Percentiles rank a stretch among this genome's conserved stretches.
Conservation (phyloP, 2,329 filamentous ascomycete genomes). For the Zymoseptoria pseudotritici region DNA sequence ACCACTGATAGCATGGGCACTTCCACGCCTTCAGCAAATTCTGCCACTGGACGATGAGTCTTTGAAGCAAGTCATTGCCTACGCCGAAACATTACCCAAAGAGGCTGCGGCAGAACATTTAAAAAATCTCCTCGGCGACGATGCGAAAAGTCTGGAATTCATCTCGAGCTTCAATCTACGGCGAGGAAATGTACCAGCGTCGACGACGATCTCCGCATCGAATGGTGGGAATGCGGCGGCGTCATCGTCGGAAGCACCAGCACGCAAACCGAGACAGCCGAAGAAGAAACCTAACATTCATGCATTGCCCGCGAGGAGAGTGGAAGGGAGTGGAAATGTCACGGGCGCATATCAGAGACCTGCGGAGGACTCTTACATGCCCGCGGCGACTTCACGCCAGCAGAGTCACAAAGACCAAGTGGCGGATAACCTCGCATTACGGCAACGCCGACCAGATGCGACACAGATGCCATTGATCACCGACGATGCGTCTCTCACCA, state of each 20-base stretch:
- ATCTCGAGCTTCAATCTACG: conserved; percentile 68
- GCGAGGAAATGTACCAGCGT: conserved; percentile 33
- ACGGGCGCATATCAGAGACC: conserved; percentile 71
- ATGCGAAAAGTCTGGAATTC: conserved; percentile 64
- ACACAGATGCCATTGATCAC: conserved; percentile 37
- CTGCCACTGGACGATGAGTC: conserved; percentile 81
- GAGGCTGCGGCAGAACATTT: conserved; percentile 76
- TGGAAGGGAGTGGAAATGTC: conserved; percentile 55
- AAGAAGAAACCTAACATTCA: conserved; percentile 38
- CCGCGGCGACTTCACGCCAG: conserved; percentile 37
- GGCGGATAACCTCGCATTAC: conserved; percentile 42
- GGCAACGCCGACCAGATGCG: conserved; percentile 44
- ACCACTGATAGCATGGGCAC: conserved; percentile 44
- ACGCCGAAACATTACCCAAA: conserved; percentile 69
- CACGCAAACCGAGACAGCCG: conserved; percentile 19
- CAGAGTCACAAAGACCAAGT: conserved; percentile 31
- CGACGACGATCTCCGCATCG: not conserved
- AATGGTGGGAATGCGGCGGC: conserved; percentile 5
- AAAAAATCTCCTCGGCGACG: conserved; percentile 80
- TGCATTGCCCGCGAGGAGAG: conserved; percentile 33
- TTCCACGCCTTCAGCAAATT: conserved; percentile 67
- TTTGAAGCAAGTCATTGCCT: conserved; percentile 75
- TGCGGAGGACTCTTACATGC: conserved; percentile 66
- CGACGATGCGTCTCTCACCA: conserved; percentile 38
- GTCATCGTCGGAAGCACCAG: conserved; percentile 17